Evolutionary conservation across 2,329 filamentous ascomycete genomes (phyloP), one percentile per base, ranked within the genome.

Genomic region (Akanthomyces lecanii): DNA sequence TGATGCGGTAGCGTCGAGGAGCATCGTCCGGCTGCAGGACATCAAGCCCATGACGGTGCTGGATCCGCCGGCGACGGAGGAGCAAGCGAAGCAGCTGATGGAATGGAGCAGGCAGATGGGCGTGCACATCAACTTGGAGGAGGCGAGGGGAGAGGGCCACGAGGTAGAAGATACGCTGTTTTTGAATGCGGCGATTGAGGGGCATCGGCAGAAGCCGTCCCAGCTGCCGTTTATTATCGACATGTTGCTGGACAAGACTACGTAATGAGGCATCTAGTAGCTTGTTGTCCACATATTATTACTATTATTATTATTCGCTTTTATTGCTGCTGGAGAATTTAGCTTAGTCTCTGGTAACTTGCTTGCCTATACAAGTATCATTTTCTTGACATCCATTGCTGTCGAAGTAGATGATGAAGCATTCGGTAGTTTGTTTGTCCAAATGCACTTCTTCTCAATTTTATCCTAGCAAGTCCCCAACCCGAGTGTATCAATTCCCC

Each of bases 141-240:
- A 18, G 11, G 38, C 28, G 38, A 23, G 18, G 30, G n/a, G 28
- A 10, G 16, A 25, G 51, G 51, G 25, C 5, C 23, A 21, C n/a
- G 21, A 6, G 8, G 33, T 33, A 6, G 55, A 48, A 18, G n/a
- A 51, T 21, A 88, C 85, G 0, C 69, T 87, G 7, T 86, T 88
- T 68, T 74, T 88, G 11, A 88, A 88, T 69, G 84, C 84, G 1
- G 76, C 85, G 0, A 80, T 87, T 30, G 75, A 84, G 72, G 76
- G 80, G 4, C 2, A 38, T 38, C 64, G 71, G 7, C 76, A 79
- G 21, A 63, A 69, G n/a, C 74, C 77, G 12, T 67, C 72, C 11
- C 82, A 87, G 48, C 69, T 78, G 18, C 80, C 82, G 0, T 87
- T 82, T 82, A 21, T 86, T 2, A 71, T 86, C 5, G 78, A 84